Evolutionary conservation across 1,284 basidiomycete species (phyloP).

Genomic region (Sphagnurus paluster): DNA sequence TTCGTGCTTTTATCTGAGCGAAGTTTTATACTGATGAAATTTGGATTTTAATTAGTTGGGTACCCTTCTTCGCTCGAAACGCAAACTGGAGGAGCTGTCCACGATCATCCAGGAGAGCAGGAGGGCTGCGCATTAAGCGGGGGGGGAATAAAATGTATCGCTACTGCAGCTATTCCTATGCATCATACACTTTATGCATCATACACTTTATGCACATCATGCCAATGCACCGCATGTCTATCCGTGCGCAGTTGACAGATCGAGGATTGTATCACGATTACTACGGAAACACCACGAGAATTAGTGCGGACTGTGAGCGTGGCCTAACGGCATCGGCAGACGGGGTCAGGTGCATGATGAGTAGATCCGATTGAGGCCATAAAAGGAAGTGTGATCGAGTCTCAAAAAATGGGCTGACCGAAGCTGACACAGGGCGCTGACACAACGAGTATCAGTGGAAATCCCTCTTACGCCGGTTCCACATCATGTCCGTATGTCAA

Average conservation of each 20-base stretch:
- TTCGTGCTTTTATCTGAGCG: too few relatives aligned
- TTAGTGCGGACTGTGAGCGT: constrained; percentile 4
- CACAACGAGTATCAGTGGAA: constrained; percentile 3
- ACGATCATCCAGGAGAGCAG: constrained; percentile 91
- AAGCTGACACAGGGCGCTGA: constrained; percentile 13
- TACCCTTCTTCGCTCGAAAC: constrained; percentile 93
- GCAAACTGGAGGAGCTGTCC: constrained; percentile 94
- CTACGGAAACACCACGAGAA: background rate
- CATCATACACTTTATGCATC: constrained; percentile 1
- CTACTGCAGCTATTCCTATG: constrained; percentile 10
- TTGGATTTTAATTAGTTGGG: constrained; percentile 67
- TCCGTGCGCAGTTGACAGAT: background rate
- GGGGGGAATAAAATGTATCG: constrained; percentile 5
- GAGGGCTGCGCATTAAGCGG: constrained; percentile 63
- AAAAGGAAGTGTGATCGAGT: constrained; percentile 9
- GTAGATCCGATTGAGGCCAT: too few relatives aligned
- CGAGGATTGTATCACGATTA: background rate
- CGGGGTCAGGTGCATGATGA: too few relatives aligned
- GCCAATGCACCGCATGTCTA: constrained; percentile 1
- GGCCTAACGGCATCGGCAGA: background rate
- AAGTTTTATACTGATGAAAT: constrained; percentile 6
- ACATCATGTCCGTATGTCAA: constrained; percentile 24
- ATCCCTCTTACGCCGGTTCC: constrained; percentile 6
- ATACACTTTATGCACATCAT: constrained; percentile 9
- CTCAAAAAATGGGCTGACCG: constrained; percentile 6